Evolutionary conservation across 352 stramenopile species (phyloP), one percentile per base, ranked within the genome.

Genomic region (Globisporangium acanthophoron): DNA sequence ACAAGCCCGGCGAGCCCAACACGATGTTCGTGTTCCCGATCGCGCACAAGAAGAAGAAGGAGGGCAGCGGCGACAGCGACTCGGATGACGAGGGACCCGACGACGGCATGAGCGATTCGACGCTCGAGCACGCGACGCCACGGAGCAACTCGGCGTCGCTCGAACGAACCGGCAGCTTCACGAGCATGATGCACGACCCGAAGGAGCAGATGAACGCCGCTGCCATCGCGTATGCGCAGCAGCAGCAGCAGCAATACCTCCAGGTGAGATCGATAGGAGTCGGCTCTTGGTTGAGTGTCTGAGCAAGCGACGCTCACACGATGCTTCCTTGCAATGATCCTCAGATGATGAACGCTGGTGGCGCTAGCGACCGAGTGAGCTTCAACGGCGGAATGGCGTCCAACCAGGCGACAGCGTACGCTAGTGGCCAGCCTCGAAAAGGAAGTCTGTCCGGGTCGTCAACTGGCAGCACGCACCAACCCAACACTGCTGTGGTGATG

Each of bases 1-100:
- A 69, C 27, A 69, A 82, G 3, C 53, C 59, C 1, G 73, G 64
- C 31, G 78, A 90, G 53, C 66, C 67, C 53, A 85, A 85, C 62
- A 84, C 70, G 13, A 91, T 89, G 79, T 89, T 91, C 41, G 74
- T 90, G 44, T 93, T 93, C 49, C 83, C 83, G 0, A 93, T 93
- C 40, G 72, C 75, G n/a, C 76, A 74, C 44, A 77, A 74, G 47
- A 70, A 66, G 44, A 74, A 70, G 21, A 64, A 56, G 8, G 64
- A 50, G 31, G 64, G 24, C 15, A 68, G 65, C 41, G 71, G 78
- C 39, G 74, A 74, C 58, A 72, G 78, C 37, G 73, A 61, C 53
- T 80, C 69, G 16, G 65, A 78, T 21, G 73, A 56, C 48, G 31
- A 35, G 18, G 56, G 29, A 8, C 29, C 24, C 3, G 59, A 61